Conservation (phyloP, 768 basidiomycete genomes). For the Boletus subparvulus region DNA sequence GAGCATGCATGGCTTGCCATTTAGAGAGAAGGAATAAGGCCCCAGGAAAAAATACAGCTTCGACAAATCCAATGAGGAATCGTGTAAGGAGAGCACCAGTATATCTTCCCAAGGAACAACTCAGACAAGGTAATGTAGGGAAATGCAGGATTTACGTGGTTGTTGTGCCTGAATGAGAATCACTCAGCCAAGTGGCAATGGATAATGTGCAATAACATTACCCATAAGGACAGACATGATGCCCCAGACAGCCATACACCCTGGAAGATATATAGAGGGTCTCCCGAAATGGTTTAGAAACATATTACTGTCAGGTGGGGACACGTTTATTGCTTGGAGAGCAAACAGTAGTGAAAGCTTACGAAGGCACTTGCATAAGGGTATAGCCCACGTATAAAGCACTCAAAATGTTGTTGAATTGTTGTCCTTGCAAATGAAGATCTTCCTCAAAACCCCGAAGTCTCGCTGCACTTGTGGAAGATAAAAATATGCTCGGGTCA, state of each 20-base stretch:
- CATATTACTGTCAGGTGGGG: conserved; percentile 54
- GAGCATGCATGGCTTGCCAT: conserved; percentile 32
- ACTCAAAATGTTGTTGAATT: conserved; percentile 68
- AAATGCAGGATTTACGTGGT: conserved; percentile 30
- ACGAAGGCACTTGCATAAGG: conserved; percentile 79
- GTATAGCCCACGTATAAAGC: conserved; percentile 73
- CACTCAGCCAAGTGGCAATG: background rate
- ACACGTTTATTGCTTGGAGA: background rate
- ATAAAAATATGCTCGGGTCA: background rate
- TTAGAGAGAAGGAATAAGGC: conserved; percentile 42
- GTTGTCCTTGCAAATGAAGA: conserved; percentile 54
- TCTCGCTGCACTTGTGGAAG: conserved; percentile 57
- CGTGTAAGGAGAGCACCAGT: conserved; percentile 62
- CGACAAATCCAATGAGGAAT: conserved; percentile 77
- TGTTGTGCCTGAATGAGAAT: conserved; percentile 37
- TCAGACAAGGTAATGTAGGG: background rate
- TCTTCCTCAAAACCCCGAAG: conserved; percentile 71
- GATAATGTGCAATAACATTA: conserved; percentile 15
- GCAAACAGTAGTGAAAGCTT: conserved; percentile 24
- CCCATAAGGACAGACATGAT: conserved; percentile 55
- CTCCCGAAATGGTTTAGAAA: conserved; percentile 64
- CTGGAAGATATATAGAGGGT: conserved; percentile 67
- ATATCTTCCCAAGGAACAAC: conserved; percentile 44
- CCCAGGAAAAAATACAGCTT: conserved; percentile 71
- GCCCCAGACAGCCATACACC: conserved; percentile 74